Evolutionary conservation across 2,329 filamentous ascomycete genomes (phyloP).

Genomic region (Aspergillus oerlinghausenensis): DNA sequence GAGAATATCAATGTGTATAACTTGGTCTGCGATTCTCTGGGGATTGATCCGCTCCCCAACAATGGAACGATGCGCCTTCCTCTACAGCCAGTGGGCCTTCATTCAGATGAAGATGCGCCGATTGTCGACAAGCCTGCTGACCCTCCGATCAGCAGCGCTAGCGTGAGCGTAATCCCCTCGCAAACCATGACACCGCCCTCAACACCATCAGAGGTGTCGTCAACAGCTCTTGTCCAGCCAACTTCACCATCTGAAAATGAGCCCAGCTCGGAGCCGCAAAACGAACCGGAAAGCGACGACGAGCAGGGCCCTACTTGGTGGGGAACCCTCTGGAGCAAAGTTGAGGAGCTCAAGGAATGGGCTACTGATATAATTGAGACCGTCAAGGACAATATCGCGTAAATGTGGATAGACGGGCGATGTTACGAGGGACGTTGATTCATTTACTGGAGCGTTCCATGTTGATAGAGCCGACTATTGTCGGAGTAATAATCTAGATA

Average conservation of each 20-base stretch:
- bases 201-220: background rate
- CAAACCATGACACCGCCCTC: background rate
- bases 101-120: conserved; percentile 38
- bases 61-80: conserved; percentile 71
- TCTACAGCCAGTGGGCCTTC: conserved; percentile 41
- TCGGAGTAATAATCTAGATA: background rate
- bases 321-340: conserved; percentile 29
- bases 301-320: conserved; percentile 27
- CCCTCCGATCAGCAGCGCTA: conserved; percentile 19
- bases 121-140: conserved; percentile 29
- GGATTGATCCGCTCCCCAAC: conserved; percentile 68
- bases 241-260: background rate
- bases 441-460: background rate
- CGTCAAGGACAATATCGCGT: conserved; percentile 25
- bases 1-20: conserved; percentile 96
- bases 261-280: conserved; percentile 8
- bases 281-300: conserved; percentile 15
- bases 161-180: background rate
- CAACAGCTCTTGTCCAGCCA: background rate
- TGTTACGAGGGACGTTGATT: background rate
- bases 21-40: conserved; percentile 83
- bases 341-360: conserved; percentile 36
- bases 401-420: background rate
- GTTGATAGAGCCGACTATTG: background rate
- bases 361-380: conserved; percentile 27